Percentiles rank a stretch among this genome's conserved stretches.
Evolutionary conservation across 2,329 filamentous ascomycete genomes (phyloP).

Genomic region (Apiospora malaysiana): DNA sequence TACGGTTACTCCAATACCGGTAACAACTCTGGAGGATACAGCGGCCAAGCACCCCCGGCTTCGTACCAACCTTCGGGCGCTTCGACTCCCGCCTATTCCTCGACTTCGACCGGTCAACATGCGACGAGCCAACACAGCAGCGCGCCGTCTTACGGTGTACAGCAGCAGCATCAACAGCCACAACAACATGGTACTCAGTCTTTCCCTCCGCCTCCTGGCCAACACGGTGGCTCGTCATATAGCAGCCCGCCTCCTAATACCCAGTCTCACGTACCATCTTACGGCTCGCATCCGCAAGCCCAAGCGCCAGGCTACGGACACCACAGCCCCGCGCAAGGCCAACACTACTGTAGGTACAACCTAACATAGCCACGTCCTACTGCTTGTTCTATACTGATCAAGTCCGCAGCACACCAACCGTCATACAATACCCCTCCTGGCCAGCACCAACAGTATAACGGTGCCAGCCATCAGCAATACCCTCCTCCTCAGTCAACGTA

Average conservation of each 20-base stretch:
- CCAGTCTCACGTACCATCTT: constrained; percentile 18
- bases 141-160: constrained; percentile 30
- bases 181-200: constrained; percentile 33
- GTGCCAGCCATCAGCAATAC: constrained; percentile 37
- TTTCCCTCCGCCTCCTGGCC: constrained; percentile 32
- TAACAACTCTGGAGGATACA: constrained; percentile 59
- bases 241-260: constrained; percentile 32
- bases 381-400: constrained; percentile 5
- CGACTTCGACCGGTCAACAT: constrained; percentile 28
- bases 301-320: constrained; percentile 37
- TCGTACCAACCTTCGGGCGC: constrained; percentile 57
- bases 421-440: constrained; percentile 20
- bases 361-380: neutral
- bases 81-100: constrained; percentile 38
- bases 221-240: constrained; percentile 31
- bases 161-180: constrained; percentile 25
- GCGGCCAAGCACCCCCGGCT: constrained; percentile 66
- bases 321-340: constrained; percentile 38
- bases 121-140: constrained; percentile 17
- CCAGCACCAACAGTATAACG: constrained; percentile 13
- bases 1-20: constrained; percentile 68
- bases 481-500: constrained; percentile 38
- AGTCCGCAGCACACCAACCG: constrained; percentile 35
- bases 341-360: constrained; percentile 37
- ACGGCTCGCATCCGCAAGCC: constrained; percentile 28